phyloP scores from a whole-genome alignment of 164 flowering plant species.

The Magnolia kwangsiensis region DNA sequence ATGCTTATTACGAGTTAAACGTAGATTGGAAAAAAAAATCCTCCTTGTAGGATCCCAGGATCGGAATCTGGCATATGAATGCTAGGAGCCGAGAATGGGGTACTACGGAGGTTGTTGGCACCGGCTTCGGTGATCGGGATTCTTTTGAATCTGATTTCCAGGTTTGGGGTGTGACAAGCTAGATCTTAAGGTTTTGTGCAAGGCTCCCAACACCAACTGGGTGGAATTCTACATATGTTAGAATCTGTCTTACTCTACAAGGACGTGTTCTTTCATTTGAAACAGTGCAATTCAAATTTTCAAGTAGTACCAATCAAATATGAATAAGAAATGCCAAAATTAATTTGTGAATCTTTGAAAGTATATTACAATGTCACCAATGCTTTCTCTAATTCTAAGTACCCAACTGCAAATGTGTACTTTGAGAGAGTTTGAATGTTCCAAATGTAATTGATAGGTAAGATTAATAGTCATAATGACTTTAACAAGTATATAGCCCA shows the following conservation, averaged over 20 bases:
- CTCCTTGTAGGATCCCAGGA: too few relatives aligned
- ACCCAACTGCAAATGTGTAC: conserved; percentile 55
- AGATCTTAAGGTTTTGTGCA: too few relatives aligned
- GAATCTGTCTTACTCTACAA: background rate
- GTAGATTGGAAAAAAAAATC: too few relatives aligned
- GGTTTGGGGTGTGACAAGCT: too few relatives aligned
- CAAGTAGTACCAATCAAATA: conserved; percentile 32
- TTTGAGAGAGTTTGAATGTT: conserved; percentile 66
- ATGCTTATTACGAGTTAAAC: too few relatives aligned
- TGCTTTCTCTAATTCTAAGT: too few relatives aligned
- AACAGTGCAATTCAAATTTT: conserved; percentile 41
- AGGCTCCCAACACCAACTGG: too few relatives aligned
- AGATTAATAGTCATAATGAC: conserved; percentile 54
- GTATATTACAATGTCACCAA: conserved; percentile 45
- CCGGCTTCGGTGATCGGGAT: too few relatives aligned
- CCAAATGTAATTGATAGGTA: conserved; percentile 51
- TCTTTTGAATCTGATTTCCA: too few relatives aligned
- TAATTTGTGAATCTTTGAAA: conserved; percentile 48
- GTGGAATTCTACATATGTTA: conserved; percentile 6
- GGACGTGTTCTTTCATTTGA: conserved; percentile 25
- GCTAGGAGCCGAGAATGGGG: too few relatives aligned
- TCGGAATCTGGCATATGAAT: too few relatives aligned
- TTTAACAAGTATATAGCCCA: conserved; percentile 45
- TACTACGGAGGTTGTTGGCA: too few relatives aligned
- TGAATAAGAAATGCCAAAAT: conserved; percentile 61